Percentiles rank a stretch among this genome's conserved stretches.
Conservation (phyloP, 768 basidiomycete species). For the Leccinum olivaceopallidum region DNA sequence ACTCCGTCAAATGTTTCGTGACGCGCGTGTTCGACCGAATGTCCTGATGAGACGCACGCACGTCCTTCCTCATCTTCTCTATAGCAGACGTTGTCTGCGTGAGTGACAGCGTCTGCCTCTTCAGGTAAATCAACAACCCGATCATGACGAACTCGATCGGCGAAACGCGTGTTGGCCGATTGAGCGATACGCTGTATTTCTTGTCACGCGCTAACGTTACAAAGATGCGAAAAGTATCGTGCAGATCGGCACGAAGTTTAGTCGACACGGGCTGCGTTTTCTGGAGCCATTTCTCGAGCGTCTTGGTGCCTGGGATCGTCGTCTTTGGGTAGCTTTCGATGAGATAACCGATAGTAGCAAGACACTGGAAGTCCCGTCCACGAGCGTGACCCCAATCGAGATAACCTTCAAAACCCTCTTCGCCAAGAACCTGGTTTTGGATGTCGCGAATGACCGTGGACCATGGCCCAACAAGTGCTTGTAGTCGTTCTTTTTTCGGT, state of each 20-base stretch:
- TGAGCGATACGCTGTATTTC: slow-evolving; percentile 33
- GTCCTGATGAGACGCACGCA: slow-evolving; percentile 40
- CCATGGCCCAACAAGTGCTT: slow-evolving; percentile 49
- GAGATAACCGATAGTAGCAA: slow-evolving; percentile 38
- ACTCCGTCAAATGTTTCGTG: slow-evolving; percentile 34
- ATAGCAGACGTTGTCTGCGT: slow-evolving; percentile 46
- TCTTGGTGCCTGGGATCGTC: slow-evolving; percentile 25
- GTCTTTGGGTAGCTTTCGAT: slow-evolving; percentile 34
- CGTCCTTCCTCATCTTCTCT: slow-evolving; percentile 38
- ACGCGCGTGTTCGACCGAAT: slow-evolving; percentile 42
- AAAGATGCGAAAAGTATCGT: slow-evolving; percentile 37
- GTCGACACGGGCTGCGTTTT: slow-evolving; percentile 26
- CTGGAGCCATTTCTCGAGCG: slow-evolving; percentile 41
- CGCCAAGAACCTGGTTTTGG: slow-evolving; percentile 36
- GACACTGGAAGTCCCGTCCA: slow-evolving; percentile 47
- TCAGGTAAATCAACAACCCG: slow-evolving; percentile 40
- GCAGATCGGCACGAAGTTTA: slow-evolving; percentile 29
- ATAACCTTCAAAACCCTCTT: slow-evolving; percentile 38
- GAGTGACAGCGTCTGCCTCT: slow-evolving; percentile 34
- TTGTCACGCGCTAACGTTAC: slow-evolving; percentile 35
- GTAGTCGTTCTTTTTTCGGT: slow-evolving; percentile 43
- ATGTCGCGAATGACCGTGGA: slow-evolving; percentile 44
- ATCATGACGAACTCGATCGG: slow-evolving; percentile 49
- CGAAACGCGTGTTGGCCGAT: slow-evolving; percentile 37
- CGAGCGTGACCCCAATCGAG: slow-evolving; percentile 45